Evolutionary conservation across 129 eudicot species (phyloP).

Genomic region (Flaveria sonorensis): DNA sequence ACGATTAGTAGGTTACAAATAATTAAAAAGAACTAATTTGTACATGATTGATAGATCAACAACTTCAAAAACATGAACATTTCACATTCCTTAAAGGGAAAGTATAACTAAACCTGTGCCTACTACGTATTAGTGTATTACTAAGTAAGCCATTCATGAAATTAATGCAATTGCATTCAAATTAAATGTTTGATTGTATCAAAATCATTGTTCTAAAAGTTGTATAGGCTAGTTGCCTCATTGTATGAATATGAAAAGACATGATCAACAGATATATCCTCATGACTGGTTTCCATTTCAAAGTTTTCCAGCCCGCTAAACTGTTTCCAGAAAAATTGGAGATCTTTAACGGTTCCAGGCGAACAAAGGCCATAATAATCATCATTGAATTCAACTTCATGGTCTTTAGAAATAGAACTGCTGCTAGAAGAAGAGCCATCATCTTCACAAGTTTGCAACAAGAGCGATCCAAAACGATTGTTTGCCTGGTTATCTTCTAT

Average conservation of each 20-base stretch:
- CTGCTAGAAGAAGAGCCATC: background rate
- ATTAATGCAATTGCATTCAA: background rate
- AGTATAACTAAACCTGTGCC: background rate
- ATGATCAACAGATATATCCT: background rate
- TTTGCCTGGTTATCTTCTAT: background rate
- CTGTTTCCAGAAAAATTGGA: conserved; percentile 31
- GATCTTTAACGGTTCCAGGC: conserved; percentile 27
- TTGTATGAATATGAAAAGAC: conserved; percentile 22
- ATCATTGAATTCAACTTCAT: background rate
- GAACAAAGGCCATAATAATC: conserved; percentile 18
- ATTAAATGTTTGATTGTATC: conserved; percentile 6
- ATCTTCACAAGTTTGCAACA: background rate
- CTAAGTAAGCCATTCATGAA: background rate
- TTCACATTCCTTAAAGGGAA: no score
- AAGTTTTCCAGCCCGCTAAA: conserved; percentile 26
- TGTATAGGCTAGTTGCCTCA: conserved; percentile 19
- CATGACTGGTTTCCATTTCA: conserved; percentile 1
- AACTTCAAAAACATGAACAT: no score
- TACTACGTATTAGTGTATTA: no score
- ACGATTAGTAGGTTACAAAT: no score
- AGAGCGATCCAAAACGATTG: background rate
- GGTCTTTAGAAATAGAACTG: background rate
- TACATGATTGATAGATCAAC: no score
- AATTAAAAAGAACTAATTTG: no score
- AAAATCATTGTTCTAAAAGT: background rate